These are phyloP conservation scores for Botrytis sinoallii DNA, from an alignment of 2,329 filamentous ascomycete species.

Conservation along the genomic window DNA sequence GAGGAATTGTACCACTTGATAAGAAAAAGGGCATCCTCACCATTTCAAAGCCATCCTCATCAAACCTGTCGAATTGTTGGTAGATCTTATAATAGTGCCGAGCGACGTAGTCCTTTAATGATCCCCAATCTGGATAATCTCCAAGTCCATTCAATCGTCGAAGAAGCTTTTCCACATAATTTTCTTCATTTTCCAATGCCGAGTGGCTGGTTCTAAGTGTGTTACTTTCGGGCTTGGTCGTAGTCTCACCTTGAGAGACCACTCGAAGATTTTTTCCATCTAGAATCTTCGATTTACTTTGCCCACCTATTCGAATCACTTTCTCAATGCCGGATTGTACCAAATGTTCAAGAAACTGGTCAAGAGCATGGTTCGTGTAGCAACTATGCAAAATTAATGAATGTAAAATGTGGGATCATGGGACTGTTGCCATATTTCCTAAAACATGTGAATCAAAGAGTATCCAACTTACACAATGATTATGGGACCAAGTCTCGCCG, in stretches of 20 bases:
- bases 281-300: constrained; percentile 28
- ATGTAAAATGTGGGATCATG: neutral
- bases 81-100: constrained; percentile 23
- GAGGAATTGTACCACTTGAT: neutral
- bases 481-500: constrained; percentile 37
- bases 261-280: constrained; percentile 30
- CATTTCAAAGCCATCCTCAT: constrained; percentile 26
- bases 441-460: neutral
- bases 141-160: constrained; percentile 16
- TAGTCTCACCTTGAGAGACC: constrained; percentile 23
- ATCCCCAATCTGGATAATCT: constrained; percentile 22
- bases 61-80: constrained; percentile 24
- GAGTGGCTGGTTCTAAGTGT: constrained; percentile 19
- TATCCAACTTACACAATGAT: constrained; percentile 36
- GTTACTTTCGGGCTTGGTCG: constrained; percentile 25
- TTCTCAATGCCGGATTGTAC: constrained; percentile 43
- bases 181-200: constrained; percentile 19
- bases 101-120: constrained; percentile 21
- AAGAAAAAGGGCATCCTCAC: constrained; percentile 8
- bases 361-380: constrained; percentile 36
- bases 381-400: constrained; percentile 26
- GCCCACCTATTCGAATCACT: constrained; percentile 48
- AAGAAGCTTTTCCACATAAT: constrained; percentile 18
- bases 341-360: constrained; percentile 49
- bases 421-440: neutral